phyloP scores from a whole-genome alignment of 1,284 basidiomycete species.

The Pseudozyma thailandica region DNA sequence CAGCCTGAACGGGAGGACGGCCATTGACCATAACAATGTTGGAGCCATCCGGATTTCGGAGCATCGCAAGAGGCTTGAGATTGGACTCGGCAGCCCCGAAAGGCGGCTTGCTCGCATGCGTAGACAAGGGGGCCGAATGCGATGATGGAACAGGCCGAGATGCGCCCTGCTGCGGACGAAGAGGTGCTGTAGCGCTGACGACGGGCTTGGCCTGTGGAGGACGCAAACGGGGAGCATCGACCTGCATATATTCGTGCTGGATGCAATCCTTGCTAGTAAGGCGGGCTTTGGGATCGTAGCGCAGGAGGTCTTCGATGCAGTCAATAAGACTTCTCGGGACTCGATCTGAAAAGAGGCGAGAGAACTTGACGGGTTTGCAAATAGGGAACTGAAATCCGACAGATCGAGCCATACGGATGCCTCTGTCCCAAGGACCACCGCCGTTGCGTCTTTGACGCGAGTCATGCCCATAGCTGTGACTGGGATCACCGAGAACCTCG shows the following conservation, averaged over 20 bases:
- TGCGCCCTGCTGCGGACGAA: slow-evolving; percentile 24
- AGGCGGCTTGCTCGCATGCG: slow-evolving; percentile 24
- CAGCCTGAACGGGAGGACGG: slow-evolving; percentile 4
- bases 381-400: slow-evolving; percentile 92
- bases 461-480: slow-evolving; percentile 82
- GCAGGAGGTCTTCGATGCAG: slow-evolving; percentile 89
- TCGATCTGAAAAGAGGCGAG: slow-evolving; percentile 80
- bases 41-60: slow-evolving; percentile 36
- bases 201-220: slow-evolving; percentile 52
- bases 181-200: slow-evolving; percentile 44
- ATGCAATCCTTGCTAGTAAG: slow-evolving; percentile 87
- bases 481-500: slow-evolving; percentile 91
- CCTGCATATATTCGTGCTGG: slow-evolving; percentile 85
- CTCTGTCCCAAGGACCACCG: slow-evolving; percentile 86
- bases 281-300: slow-evolving; percentile 87
- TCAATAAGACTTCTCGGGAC: slow-evolving; percentile 85
- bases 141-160: slow-evolving; percentile 46
- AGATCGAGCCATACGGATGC: slow-evolving; percentile 83
- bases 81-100: slow-evolving; percentile 51
- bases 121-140: slow-evolving; percentile 49
- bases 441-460: slow-evolving; percentile 77
- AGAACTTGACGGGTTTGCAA: slow-evolving; percentile 80
- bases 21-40: slow-evolving; percentile 28
- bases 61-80: slow-evolving; percentile 35
- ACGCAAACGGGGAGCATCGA: slow-evolving; percentile 71